A percentile compares a stretch with the other conserved stretches of the same genome.
Conservation (phyloP, 1,284 basidiomycete species). For the Ganoderma resinaceum region DNA sequence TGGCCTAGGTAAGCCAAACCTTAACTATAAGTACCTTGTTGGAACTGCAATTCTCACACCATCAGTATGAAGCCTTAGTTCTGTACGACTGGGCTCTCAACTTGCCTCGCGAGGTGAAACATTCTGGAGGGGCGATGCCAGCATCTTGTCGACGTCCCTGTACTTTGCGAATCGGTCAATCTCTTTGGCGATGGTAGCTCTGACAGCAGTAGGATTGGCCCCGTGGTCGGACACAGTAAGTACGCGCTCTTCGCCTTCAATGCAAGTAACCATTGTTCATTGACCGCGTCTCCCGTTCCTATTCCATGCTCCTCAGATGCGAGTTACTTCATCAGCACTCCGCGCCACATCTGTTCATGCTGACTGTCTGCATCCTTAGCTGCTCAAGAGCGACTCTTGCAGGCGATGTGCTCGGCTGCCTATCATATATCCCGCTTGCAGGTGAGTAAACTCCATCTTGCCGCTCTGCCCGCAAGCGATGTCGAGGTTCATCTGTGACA, state of each 20-base stretch:
- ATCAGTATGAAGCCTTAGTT: background rate
- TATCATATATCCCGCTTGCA: background rate
- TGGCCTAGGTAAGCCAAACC: background rate
- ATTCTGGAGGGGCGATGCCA: background rate
- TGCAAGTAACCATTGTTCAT: background rate
- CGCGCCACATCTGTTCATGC: background rate
- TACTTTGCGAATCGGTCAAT: background rate
- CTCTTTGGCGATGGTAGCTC: background rate
- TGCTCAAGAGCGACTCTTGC: background rate
- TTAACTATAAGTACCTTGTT: background rate
- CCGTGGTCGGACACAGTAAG: background rate
- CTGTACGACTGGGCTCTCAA: background rate
- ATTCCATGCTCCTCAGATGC: background rate
- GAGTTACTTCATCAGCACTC: background rate
- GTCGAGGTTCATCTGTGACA: background rate
- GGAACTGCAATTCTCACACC: background rate
- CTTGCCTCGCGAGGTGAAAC: background rate
- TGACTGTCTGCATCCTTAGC: background rate
- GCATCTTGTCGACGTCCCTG: background rate
- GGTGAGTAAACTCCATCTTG: background rate
- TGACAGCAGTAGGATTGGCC: background rate
- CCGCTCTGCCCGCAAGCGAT: background rate
- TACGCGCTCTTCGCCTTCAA: background rate
- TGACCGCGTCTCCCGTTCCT: background rate
- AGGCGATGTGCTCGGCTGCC: background rate